Base-by-base conservation (phyloP, 495 filamentous ascomycete species). In the Penicillium paradoxum region DNA sequence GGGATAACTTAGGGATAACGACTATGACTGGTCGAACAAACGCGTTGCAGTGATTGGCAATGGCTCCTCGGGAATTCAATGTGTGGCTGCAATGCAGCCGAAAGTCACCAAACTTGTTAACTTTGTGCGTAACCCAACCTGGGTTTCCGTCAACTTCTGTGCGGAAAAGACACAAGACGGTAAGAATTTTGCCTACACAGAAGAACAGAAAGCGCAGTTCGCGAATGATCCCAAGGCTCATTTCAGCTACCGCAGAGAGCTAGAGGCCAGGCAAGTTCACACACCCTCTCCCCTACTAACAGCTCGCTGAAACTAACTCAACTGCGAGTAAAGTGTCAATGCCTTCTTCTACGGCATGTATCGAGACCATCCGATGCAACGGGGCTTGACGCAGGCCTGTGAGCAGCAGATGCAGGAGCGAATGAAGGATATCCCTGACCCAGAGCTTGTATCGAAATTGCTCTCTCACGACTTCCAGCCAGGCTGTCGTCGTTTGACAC, bases 81-180 rank as follows among this genome's bases (percentile, higher is more conserved):
- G 84, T 10, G 69, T 85, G 1, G 75, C 82, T 0, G 69, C 74
- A 33, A 73, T 87, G 24, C 79, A 80, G 41, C 24, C 43, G 25
- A 44, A 53, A n/a, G 59, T 60, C 0, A 68, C 71, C 6, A 53
- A 62, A 3, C 58, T 73, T 1, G 52, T 67, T 10, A 65, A 62
- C 14, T 74, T 65, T 47, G 62, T 70, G 13, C 58, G 66, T 5
- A 57, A 14, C 15, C 49, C 60, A 9, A 64, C 60, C 6, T 64
- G 61, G 58, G 25, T 63, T 1, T 37, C 52, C 11, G 11, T 22
- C 7, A 56, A 51, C 15, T 15, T 53, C 10, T n/a, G 13, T 18
- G 51, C 32, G 15, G 41, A 49, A 13, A 50, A 34, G 18, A 59
- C 44, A 1, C 63, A 69, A 15, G 41, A 54, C 22, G 46, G 56